phyloP scores from a whole-genome alignment of 2,329 filamentous ascomycete genomes.

The Phaeomoniella chlamydospora region DNA sequence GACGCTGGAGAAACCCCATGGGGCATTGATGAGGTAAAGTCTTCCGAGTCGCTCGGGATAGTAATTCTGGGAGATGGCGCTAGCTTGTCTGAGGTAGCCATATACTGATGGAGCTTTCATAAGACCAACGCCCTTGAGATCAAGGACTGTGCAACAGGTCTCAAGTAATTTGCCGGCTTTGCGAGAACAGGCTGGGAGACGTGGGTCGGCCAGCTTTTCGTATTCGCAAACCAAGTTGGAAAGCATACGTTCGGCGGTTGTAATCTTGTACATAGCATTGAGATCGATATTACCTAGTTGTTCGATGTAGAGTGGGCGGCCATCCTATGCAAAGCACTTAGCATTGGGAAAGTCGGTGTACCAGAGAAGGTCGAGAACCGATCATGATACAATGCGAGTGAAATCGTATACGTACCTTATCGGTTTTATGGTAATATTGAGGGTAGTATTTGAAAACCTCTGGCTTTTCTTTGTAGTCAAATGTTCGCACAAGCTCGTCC shows the following conservation, averaged over 20 bases:
- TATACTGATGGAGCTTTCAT: slow-evolving; percentile 72
- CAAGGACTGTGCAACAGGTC: slow-evolving; percentile 97
- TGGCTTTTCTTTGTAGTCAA: slow-evolving; percentile 76
- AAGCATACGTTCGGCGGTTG: slow-evolving; percentile 82
- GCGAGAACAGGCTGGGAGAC: slow-evolving; percentile 87
- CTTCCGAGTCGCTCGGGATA: slow-evolving; percentile 95
- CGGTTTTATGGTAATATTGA: slow-evolving; percentile 90
- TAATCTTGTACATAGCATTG: slow-evolving; percentile 81
- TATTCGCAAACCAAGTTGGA: slow-evolving; percentile 95
- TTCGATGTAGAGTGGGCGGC: slow-evolving; percentile 93
- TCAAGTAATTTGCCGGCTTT: slow-evolving; percentile 81
- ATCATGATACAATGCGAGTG: too few relatives aligned
- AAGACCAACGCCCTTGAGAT: slow-evolving; percentile 86
- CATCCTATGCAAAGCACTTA: too few relatives aligned
- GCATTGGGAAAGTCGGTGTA: slow-evolving; percentile 1
- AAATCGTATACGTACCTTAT: slow-evolving; percentile 25
- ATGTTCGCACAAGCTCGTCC: slow-evolving; percentile 64
- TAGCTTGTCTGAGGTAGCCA: slow-evolving; percentile 72
- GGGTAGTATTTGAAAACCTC: slow-evolving; percentile 85
- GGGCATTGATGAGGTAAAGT: slow-evolving; percentile 95
- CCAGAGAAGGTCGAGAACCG: too few relatives aligned
- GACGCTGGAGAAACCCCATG: slow-evolving; percentile 82
- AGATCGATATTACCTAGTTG: slow-evolving; percentile 89
- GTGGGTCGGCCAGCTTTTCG: slow-evolving; percentile 86
- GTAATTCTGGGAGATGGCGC: slow-evolving; percentile 91